Percentiles rank a stretch among this genome's conserved stretches.
These are phyloP conservation scores for Arabidopsis lyrata DNA, from an alignment of 441 rosid genomes.

Conservation along the genomic window DNA sequence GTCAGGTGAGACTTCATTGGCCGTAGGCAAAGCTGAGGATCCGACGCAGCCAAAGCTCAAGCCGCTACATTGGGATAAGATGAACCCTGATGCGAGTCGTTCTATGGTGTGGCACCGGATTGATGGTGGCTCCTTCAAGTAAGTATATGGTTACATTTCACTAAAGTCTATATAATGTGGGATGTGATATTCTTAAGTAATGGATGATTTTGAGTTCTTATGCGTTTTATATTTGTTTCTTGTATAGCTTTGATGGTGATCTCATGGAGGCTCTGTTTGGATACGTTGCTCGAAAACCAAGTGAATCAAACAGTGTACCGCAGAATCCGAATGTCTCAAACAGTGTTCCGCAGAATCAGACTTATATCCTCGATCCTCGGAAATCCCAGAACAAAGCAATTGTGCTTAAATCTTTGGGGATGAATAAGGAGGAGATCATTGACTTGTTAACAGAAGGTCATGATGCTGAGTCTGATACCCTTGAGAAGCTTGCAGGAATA, in stretches of 20 bases:
- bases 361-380: constrained; percentile 68
- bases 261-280: constrained; percentile 96
- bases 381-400: constrained; percentile 87
- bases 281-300: constrained; percentile 60
- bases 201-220: constrained; percentile 6
- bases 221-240: constrained; percentile 23
- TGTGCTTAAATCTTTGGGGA: constrained; percentile 72
- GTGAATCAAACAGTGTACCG: constrained; percentile 40
- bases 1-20: constrained; percentile 37
- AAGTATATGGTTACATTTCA: constrained; percentile 36
- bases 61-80: constrained; percentile 95
- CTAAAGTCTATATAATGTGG: neutral
- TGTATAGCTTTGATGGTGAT: constrained; percentile 80
- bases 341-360: constrained; percentile 51
- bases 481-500: constrained; percentile 77
- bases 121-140: constrained; percentile 82
- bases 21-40: constrained; percentile 44
- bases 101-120: constrained; percentile 94
- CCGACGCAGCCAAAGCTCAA: constrained; percentile 61
- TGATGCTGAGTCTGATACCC: constrained; percentile 67
- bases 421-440: constrained; percentile 67
- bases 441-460: constrained; percentile 63
- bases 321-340: constrained; percentile 34
- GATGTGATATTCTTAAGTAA: neutral
- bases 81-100: constrained; percentile 60